A percentile compares a stretch with the other conserved stretches of the same genome.
Conservation (phyloP, 2,329 filamentous ascomycete genomes). For the Verticillium tricorpus region DNA sequence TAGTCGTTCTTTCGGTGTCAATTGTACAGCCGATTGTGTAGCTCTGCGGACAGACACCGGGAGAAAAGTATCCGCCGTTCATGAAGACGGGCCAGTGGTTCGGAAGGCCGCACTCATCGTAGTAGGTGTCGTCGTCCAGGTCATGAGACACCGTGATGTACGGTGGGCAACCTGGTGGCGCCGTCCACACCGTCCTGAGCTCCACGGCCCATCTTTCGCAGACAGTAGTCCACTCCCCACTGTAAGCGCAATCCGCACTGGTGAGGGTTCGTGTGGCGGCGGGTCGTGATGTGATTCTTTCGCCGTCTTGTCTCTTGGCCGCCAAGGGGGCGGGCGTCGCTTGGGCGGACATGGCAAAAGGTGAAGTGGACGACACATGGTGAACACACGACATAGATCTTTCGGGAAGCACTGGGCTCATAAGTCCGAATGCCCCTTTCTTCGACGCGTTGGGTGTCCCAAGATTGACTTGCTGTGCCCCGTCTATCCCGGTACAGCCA, state of each 20-base stretch:
- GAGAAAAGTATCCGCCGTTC: conserved; percentile 3
- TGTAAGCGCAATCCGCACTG: not conserved
- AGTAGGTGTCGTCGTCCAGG: not conserved
- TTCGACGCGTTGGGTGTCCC: too few species aligned
- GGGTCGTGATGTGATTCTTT: too few species aligned
- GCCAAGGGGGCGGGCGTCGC: not conserved
- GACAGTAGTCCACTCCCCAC: not conserved
- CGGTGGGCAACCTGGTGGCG: not conserved
- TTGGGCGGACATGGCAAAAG: not conserved
- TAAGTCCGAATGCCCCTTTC: not conserved
- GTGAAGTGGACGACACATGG: not conserved
- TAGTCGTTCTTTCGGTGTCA: not conserved
- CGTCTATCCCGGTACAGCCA: not conserved
- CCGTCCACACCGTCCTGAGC: not conserved
- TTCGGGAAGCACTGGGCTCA: not conserved
- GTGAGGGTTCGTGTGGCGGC: not conserved
- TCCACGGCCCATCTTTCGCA: conserved; percentile 1
- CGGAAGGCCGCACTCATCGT: not conserved
- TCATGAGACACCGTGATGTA: not conserved
- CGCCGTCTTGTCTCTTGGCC: not conserved
- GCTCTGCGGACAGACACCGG: not conserved
- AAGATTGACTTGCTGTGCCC: not conserved
- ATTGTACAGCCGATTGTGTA: not conserved
- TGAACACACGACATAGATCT: not conserved
- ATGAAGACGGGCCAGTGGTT: not conserved